Base-by-base conservation (phyloP, 108 stramenopile species). In the Fragilaria radians region DNA sequence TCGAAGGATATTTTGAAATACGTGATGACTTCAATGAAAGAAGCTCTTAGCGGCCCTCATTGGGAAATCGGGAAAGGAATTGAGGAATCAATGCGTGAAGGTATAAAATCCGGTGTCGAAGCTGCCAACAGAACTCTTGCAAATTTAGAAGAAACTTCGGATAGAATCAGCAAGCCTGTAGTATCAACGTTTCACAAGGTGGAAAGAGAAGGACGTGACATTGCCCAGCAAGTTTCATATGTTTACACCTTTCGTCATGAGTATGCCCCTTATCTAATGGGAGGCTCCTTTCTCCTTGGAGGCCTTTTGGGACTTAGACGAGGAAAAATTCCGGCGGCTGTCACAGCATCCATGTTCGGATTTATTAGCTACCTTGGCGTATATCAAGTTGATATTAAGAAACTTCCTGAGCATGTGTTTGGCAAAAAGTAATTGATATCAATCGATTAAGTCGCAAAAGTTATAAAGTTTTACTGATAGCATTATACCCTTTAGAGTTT, bases 281-380 rank as follows among this genome's bases (percentile, higher is more conserved):
- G 59, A 47, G 63, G 60, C 18, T 63, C 59, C 18, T 51, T 61
- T 3, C 9, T 57, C 9, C 52, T 62, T 17, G 68, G 64, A 32
- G 65, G 60, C 9, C 45, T 57, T 26, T 14, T 61, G n/a, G 29
- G 34, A 25, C 46, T 69, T 5, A 63, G 74, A 23, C 68, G 68
- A 18, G 74, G 74, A 29, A 25, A 48, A 46, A 28, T 76, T 32
- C 63, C 68, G 18, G 74, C 63, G 19, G 46, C 64, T 23, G 2
- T 70, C 5, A 57, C 63, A 28, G 74, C 57, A 27, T 58, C 64
- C 26, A 36, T 65, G 5, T 50, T 33, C 53, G 64, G 57, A 36
- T 62, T 57, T 1, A 54, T 62, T 32, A 69, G 68, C 30, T 76
- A 76, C 60, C 54, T 59, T 1, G 56, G 59, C 42, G 68, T 76